Evolutionary conservation across 2,329 filamentous ascomycete genomes (phyloP), one percentile per base, ranked within the genome.

Genomic region (Diaporthe sp.): DNA sequence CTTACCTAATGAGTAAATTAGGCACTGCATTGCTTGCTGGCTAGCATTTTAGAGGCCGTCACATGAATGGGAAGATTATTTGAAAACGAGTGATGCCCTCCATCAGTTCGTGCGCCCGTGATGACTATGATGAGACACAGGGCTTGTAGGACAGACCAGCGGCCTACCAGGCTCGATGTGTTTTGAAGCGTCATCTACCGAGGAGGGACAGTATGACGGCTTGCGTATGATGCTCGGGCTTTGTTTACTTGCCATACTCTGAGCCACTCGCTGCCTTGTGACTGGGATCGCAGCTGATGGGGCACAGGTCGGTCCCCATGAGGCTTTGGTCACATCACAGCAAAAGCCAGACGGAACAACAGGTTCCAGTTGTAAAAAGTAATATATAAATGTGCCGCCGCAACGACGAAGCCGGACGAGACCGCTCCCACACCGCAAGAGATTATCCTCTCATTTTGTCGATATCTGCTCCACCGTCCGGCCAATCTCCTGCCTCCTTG

Each of bases 331-430:
- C 15, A 38, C 8, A 28, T 54, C 64, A 54, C 64, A 40, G 47
- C 47, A 2, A 7, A 25, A 13, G 15, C 22, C 15, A 67, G 6
- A 8, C 8, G n/a, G 3, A 13, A 7, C n/a, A 12, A 6, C 4
- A 35, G 10, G 19, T 38, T 13, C 22, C n/a, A 67, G 64, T 3
- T 67, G n/a, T 15, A 30, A 54, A 54, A 22, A 68, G 33, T 68
- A 68, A 52, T 68, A 68, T 54, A 68, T 68, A 68, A 38, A 68
- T 68, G 33, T 68, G 64, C 64, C 64, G 64, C 35, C 64, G 64
- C 15, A 68, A 68, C 47, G 64, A 54, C 33, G 47, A 38, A 67
- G 42, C 61, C 61, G 61, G 61, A 52, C 61, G 28, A 33, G 25
- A 61, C 45, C 55, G 45, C 57, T 33, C 30, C 45, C n/a, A 45